phyloP scores from a whole-genome alignment of 768 basidiomycete genomes.

The Lactifluus piperatus region DNA sequence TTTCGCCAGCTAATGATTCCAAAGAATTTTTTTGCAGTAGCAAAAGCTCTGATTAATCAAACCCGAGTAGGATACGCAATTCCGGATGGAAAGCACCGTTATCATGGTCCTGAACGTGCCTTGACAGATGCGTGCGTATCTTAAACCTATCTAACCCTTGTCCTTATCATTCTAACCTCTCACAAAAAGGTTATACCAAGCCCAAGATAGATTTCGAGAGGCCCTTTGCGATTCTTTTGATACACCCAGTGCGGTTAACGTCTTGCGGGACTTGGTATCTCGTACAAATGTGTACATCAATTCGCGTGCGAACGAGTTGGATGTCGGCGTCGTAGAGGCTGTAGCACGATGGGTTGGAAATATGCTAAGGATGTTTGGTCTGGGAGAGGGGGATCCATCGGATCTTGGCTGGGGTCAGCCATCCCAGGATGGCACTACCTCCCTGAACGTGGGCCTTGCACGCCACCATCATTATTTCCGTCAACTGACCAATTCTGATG shows the following conservation, averaged over 20 bases:
- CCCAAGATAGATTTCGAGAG: conserved; percentile 69
- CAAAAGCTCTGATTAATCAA: conserved; percentile 71
- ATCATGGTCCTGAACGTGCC: conserved; percentile 57
- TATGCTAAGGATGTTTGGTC: conserved; percentile 73
- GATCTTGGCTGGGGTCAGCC: conserved; percentile 87
- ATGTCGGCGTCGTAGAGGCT: conserved; percentile 55
- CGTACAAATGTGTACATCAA: conserved; percentile 85
- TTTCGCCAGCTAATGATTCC: neutral
- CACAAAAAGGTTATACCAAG: conserved; percentile 52
- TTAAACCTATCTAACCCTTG: neutral
- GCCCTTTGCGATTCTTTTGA: conserved; percentile 97
- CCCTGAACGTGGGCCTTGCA: conserved; percentile 41
- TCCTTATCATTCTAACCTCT: conserved; percentile 4
- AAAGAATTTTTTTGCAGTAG: conserved; percentile 90
- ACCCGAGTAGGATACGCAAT: conserved; percentile 37
- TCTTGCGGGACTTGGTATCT: conserved; percentile 74
- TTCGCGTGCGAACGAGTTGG: conserved; percentile 45
- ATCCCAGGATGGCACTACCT: conserved; percentile 33
- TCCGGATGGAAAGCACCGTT: conserved; percentile 57
- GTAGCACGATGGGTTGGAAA: conserved; percentile 59
- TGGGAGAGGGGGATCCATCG: conserved; percentile 56
- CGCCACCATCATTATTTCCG: neutral
- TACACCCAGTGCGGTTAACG: conserved; percentile 73
- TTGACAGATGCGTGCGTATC: conserved; percentile 50
- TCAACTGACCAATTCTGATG: conserved; percentile 4